phyloP scores from a whole-genome alignment of 164 flowering plant genomes.

The Aristolochia fimbriata region DNA sequence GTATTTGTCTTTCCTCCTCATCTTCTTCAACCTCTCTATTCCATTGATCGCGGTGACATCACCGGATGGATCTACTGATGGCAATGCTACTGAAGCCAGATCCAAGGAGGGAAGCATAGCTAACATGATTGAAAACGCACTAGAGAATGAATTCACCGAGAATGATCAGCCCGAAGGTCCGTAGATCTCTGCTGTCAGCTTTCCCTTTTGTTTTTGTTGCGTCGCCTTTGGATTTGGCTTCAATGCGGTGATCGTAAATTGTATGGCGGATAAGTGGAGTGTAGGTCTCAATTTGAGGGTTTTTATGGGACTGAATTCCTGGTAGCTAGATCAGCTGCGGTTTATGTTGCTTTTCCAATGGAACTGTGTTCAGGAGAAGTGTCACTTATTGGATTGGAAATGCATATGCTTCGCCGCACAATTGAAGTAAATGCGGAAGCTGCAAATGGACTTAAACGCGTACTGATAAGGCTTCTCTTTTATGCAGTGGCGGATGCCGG shows the following conservation, averaged over 20 bases:
- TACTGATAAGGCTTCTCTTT: constrained; percentile 5
- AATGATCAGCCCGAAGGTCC: constrained; percentile 58
- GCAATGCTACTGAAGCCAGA: constrained; percentile 22
- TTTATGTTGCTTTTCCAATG: too few relatives aligned
- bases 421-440: neutral
- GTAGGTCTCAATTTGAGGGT: neutral
- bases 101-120: constrained; percentile 59
- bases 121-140: constrained; percentile 67
- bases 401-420: too few relatives aligned
- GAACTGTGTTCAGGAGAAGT: neutral
- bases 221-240: neutral
- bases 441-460: neutral
- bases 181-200: constrained; percentile 19
- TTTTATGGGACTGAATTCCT: neutral
- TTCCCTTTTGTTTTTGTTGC: neutral
- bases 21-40: constrained; percentile 3
- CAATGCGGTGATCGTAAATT: neutral
- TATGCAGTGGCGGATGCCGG: constrained; percentile 61
- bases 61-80: constrained; percentile 4
- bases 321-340: neutral
- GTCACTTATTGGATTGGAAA: neutral
- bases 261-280: neutral
- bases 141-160: constrained; percentile 77
- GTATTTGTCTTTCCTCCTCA: neutral
- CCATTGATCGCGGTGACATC: constrained; percentile 1